Conservation (phyloP, 2,329 filamentous ascomycete genomes). For the Colletotrichum sp. region DNA sequence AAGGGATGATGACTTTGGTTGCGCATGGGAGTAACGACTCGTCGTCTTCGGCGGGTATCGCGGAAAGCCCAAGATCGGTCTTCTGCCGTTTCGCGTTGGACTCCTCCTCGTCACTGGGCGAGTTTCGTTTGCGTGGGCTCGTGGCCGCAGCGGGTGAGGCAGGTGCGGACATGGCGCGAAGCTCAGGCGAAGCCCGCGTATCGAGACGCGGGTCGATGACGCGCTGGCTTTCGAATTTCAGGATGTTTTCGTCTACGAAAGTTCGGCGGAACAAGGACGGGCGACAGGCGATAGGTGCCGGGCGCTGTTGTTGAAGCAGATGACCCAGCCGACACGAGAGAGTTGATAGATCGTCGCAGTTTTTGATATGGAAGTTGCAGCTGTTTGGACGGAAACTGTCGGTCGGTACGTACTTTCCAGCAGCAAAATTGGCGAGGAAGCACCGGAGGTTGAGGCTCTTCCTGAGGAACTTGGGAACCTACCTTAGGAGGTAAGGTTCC, state of each 20-base stretch:
- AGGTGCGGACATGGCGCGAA: not conserved
- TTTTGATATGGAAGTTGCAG: not conserved
- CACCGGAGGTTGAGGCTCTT: not conserved
- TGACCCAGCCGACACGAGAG: not conserved
- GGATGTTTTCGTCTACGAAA: not conserved
- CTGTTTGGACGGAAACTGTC: not conserved
- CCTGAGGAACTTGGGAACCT: not conserved
- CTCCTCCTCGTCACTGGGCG: not conserved
- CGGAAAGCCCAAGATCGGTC: not conserved
- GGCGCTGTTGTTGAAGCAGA: not conserved
- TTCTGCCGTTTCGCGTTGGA: not conserved
- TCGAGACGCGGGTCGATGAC: not conserved
- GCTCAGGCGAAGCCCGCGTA: not conserved
- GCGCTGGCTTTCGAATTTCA: not conserved
- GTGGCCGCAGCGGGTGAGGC: not conserved
- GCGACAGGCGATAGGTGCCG: not conserved
- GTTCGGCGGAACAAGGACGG: not conserved
- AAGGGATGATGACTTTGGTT: conserved; percentile 23
- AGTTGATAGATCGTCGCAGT: not conserved
- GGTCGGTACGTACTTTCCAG: not conserved
- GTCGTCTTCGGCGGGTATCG: not conserved
- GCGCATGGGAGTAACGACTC: not conserved
- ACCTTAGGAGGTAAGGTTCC: no score
- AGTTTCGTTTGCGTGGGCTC: conserved; percentile 5
- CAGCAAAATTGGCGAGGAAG: not conserved